These are phyloP conservation scores for Penstemon newberryi DNA, from an alignment of 257 asterid species.

Conservation along the genomic window DNA sequence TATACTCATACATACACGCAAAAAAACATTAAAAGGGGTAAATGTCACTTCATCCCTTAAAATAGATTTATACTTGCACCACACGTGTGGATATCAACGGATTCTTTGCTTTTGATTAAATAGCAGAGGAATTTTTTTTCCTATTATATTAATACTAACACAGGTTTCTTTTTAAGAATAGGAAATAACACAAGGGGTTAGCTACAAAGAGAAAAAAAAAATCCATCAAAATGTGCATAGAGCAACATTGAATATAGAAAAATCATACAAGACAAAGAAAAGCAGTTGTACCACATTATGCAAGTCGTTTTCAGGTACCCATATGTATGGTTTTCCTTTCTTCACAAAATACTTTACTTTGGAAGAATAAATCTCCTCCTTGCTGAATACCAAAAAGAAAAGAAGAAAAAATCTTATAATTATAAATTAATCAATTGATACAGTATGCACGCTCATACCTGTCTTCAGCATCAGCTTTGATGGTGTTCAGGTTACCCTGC, in stretches of 20 bases:
- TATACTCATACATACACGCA: too few species aligned
- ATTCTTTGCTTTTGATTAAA: too few species aligned
- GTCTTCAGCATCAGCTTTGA: conserved; percentile 82
- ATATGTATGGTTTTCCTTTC: conserved; percentile 74
- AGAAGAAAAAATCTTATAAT: neutral
- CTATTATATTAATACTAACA: too few species aligned
- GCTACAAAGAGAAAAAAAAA: too few species aligned
- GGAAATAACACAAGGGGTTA: too few species aligned
- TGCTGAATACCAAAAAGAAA: conserved; percentile 44
- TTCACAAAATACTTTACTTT: conserved; percentile 73
- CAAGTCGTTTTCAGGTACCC: conserved; percentile 89
- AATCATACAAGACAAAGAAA: neutral
- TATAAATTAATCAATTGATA: neutral
- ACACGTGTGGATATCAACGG: too few species aligned
- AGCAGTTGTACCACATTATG: conserved; percentile 74
- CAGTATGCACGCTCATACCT: conserved; percentile 43
- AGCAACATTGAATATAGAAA: conserved; percentile 1
- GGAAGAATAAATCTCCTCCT: conserved; percentile 75
- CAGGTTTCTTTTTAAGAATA: too few species aligned
- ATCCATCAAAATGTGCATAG: neutral
- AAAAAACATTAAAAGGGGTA: too few species aligned
- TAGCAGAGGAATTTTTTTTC: too few species aligned
- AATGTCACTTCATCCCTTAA: too few species aligned
- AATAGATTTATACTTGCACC: too few species aligned
- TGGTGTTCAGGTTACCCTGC: conserved; percentile 76